Evolutionary conservation across 164 flowering plant species (phyloP).

Genomic region (Vitis cinerea): DNA sequence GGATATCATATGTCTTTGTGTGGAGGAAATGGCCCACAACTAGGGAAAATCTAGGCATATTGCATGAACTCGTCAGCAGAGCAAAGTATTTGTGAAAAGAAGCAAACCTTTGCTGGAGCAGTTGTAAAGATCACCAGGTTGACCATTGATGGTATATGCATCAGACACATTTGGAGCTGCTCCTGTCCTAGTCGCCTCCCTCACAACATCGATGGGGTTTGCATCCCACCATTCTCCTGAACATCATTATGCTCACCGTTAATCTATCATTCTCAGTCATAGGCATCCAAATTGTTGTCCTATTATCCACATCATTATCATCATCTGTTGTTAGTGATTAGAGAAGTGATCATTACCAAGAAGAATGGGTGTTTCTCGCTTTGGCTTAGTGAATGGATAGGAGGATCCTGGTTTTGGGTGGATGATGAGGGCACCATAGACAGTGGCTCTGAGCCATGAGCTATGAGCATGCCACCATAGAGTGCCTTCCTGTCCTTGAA

Average conservation of each 20-base stretch:
- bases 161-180: constrained; percentile 80
- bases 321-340: not conserved
- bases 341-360: constrained; percentile 39
- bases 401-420: constrained; percentile 43
- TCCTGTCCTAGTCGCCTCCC: constrained; percentile 69
- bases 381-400: constrained; percentile 60
- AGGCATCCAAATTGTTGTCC: too few species aligned
- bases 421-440: constrained; percentile 62
- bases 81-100: not conserved
- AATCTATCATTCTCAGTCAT: too few species aligned
- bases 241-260: constrained; percentile 4
- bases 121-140: constrained; percentile 88
- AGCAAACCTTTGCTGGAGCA: constrained; percentile 74
- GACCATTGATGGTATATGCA: constrained; percentile 92
- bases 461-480: constrained; percentile 84
- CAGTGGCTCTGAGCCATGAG: constrained; percentile 76
- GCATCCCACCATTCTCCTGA: constrained; percentile 97
- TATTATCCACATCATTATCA: constrained; percentile 4
- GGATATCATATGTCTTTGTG: too few species aligned
- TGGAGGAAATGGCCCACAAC: too few species aligned
- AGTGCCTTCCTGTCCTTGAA: constrained; percentile 67
- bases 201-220: constrained; percentile 72
- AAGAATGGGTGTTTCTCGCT: constrained; percentile 45
- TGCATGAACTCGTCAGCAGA: too few species aligned
- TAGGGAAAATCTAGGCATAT: too few species aligned